Conservation (phyloP, 495 filamentous ascomycete species). For the Aspergillus olivimuriae region DNA sequence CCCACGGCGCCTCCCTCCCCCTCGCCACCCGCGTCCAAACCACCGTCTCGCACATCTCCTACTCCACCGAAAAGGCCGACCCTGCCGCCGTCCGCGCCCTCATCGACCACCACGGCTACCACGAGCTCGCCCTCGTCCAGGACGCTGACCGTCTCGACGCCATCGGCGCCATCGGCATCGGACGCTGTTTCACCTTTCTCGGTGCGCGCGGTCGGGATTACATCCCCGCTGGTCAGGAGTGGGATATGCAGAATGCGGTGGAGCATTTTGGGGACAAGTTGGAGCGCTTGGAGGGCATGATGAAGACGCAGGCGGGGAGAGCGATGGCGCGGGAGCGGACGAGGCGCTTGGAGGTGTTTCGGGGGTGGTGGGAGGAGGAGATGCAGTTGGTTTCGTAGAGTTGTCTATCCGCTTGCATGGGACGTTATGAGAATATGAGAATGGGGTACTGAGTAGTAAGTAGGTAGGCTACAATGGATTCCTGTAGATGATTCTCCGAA, state of each 20-base stretch:
- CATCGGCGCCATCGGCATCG: slow-evolving; percentile 79
- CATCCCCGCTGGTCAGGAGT: slow-evolving; percentile 19
- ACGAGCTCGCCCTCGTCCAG: slow-evolving; percentile 79
- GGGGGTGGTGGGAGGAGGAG: slow-evolving; percentile 71
- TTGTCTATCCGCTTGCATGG: too few species aligned
- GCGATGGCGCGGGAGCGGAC: slow-evolving; percentile 59
- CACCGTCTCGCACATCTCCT: slow-evolving; percentile 69
- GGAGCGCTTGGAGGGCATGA: slow-evolving; percentile 63
- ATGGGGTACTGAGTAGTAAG: too few species aligned
- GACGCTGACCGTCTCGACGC: slow-evolving; percentile 89
- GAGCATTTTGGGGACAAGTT: slow-evolving; percentile 79
- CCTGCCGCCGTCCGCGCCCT: slow-evolving; percentile 44
- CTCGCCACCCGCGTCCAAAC: slow-evolving; percentile 60
- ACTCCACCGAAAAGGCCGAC: slow-evolving; percentile 63
- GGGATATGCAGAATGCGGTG: slow-evolving; percentile 57
- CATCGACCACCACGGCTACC: slow-evolving; percentile 44
- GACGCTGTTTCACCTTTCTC: slow-evolving; percentile 68
- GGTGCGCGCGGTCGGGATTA: slow-evolving; percentile 49
- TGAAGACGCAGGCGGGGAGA: slow-evolving; percentile 66
- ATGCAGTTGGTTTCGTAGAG: slow-evolving; percentile 15
- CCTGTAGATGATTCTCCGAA: too few species aligned
- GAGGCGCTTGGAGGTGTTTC: slow-evolving; percentile 55
- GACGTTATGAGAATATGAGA: too few species aligned
- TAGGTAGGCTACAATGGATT: too few species aligned
- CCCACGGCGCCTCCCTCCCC: slow-evolving; percentile 40